These are phyloP conservation scores for Cyclostephanos tholiformis DNA, from an alignment of 108 stramenopile genomes.

Conservation along the genomic window DNA sequence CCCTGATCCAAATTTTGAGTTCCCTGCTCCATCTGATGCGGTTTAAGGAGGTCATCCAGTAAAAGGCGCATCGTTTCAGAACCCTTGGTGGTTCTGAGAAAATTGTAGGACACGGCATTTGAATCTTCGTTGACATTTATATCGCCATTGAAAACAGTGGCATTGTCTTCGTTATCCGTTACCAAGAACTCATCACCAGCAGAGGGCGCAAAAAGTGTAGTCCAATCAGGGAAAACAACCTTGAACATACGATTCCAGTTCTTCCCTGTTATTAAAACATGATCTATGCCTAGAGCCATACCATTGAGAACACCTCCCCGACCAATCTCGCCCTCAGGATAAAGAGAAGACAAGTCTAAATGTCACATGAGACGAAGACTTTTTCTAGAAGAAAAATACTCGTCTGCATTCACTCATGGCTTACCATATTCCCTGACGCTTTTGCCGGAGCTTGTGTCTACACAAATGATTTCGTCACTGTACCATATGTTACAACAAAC, in stretches of 20 bases:
- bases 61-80: constrained; percentile 18
- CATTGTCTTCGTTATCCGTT: background rate
- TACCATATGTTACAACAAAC: constrained; percentile 89
- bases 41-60: constrained; percentile 15
- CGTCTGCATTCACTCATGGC: constrained; percentile 1
- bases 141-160: background rate
- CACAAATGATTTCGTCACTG: constrained; percentile 74
- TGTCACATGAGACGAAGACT: background rate
- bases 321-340: constrained; percentile 52
- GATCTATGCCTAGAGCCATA: constrained; percentile 74
- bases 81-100: constrained; percentile 20
- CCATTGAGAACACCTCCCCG: constrained; percentile 84
- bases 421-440: constrained; percentile 85
- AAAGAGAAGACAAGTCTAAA: constrained; percentile 70
- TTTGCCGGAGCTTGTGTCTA: constrained; percentile 71
- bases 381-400: background rate
- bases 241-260: constrained; percentile 78
- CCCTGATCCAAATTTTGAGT: background rate
- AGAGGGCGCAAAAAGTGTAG: constrained; percentile 22
- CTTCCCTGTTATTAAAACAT: constrained; percentile 73
- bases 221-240: constrained; percentile 46
- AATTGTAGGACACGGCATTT: constrained; percentile 19
- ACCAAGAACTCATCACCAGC: background rate
- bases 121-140: background rate
- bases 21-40: background rate